Conservation (phyloP, 495 filamentous ascomycete species). For the Neurospora pannonica region DNA sequence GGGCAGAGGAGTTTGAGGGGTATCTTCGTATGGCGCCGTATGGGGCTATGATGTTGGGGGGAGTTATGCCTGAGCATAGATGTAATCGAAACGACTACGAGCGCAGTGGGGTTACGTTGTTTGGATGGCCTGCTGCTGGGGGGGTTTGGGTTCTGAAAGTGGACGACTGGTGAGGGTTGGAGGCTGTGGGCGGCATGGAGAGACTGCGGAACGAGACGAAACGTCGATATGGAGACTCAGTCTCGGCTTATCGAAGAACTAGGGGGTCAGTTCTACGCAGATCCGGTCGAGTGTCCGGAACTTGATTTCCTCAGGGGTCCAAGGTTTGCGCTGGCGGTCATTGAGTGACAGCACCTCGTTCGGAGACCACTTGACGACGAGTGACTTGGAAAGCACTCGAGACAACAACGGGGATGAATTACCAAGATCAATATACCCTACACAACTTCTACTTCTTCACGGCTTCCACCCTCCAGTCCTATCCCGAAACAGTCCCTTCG, state of each 20-base stretch:
- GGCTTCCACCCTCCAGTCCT: constrained; percentile 46
- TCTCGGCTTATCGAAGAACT: background rate
- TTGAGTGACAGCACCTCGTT: background rate
- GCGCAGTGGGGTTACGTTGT: background rate
- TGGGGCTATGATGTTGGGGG: background rate
- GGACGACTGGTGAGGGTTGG: background rate
- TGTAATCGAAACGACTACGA: background rate
- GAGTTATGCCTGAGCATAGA: background rate
- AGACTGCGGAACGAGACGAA: background rate
- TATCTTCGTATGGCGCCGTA: background rate
- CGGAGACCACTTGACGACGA: background rate
- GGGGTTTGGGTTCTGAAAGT: background rate
- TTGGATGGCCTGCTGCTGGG: background rate
- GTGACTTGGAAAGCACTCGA: background rate
- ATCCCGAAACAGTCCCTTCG: constrained; percentile 45
- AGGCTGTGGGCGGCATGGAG: background rate
- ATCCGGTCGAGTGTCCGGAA: background rate
- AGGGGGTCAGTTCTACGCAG: background rate
- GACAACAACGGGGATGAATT: background rate
- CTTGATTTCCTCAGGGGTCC: background rate
- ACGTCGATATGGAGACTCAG: background rate
- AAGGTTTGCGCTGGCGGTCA: background rate
- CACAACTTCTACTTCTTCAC: background rate
- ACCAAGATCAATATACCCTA: background rate
- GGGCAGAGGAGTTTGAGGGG: background rate